phyloP scores from a whole-genome alignment of 176 grass and related monocot genomes.

The Carex littledalei region DNA sequence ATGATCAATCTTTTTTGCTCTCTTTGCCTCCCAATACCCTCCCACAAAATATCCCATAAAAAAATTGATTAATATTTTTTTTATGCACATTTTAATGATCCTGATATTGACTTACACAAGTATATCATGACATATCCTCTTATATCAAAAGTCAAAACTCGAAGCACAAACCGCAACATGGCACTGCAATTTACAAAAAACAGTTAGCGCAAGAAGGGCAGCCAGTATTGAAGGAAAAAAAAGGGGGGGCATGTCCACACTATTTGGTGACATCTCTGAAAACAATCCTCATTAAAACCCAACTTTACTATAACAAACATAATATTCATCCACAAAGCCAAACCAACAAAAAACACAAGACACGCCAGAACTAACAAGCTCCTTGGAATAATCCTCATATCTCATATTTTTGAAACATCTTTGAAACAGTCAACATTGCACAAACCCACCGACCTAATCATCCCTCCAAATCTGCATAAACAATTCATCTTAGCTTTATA shows the following conservation, averaged over 20 bases:
- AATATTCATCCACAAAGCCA: slow-evolving; percentile 15
- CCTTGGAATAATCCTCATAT: slow-evolving; percentile 12
- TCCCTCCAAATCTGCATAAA: slow-evolving; percentile 64
- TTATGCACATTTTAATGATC: background rate
- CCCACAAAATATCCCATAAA: too few relatives aligned
- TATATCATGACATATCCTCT: background rate
- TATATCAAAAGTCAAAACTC: background rate
- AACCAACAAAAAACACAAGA: slow-evolving; percentile 3
- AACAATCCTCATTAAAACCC: background rate
- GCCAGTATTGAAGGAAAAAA: background rate
- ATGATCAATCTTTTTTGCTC: too few relatives aligned
- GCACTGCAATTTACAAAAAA: background rate
- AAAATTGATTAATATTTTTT: too few relatives aligned
- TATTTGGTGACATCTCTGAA: background rate
- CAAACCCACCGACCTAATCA: slow-evolving; percentile 74
- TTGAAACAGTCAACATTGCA: slow-evolving; percentile 92
- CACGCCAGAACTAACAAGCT: background rate
- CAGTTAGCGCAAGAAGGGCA: background rate
- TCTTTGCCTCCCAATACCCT: too few relatives aligned
- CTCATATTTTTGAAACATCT: slow-evolving; percentile 34
- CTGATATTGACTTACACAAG: background rate
- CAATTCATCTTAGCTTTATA: background rate
- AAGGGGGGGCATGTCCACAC: background rate
- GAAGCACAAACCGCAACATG: background rate
- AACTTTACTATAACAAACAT: slow-evolving; percentile 9